A percentile compares a stretch with the other conserved stretches of the same genome.
Conservation (phyloP, 257 asterid genomes). For the Parsonsia alboflavescens region DNA sequence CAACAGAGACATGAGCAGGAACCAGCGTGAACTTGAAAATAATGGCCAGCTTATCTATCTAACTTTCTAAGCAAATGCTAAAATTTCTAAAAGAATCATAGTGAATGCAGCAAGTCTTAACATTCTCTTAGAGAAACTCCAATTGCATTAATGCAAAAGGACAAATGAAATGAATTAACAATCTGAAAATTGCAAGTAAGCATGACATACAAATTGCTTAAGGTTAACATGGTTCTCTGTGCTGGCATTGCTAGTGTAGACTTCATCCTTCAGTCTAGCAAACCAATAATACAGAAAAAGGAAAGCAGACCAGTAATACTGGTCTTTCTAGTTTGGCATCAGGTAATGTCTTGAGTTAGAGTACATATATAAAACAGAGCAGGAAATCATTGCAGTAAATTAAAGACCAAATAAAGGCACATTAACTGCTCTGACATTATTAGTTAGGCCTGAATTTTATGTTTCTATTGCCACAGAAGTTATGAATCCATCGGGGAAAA, state of each 20-base stretch:
- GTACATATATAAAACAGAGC: background rate
- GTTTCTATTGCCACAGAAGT: background rate
- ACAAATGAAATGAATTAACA: background rate
- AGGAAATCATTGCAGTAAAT: background rate
- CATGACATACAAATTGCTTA: background rate
- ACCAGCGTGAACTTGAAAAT: background rate
- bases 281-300: background rate
- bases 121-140: background rate
- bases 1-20: constrained; percentile 9
- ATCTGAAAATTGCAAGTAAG: background rate
- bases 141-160: background rate
- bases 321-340: background rate
- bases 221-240: background rate
- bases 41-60: background rate
- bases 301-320: background rate
- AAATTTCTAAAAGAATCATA: background rate
- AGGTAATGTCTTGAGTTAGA: background rate
- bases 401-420: background rate
- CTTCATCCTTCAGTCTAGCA: background rate
- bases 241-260: background rate
- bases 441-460: background rate
- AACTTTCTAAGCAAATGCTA: background rate
- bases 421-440: background rate
- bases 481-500: too few relatives aligned
- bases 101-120: constrained; percentile 2